These are phyloP conservation scores for Gnomoniopsis smithogilvyi DNA, from an alignment of 2,329 filamentous ascomycete species.

Conservation along the genomic window DNA sequence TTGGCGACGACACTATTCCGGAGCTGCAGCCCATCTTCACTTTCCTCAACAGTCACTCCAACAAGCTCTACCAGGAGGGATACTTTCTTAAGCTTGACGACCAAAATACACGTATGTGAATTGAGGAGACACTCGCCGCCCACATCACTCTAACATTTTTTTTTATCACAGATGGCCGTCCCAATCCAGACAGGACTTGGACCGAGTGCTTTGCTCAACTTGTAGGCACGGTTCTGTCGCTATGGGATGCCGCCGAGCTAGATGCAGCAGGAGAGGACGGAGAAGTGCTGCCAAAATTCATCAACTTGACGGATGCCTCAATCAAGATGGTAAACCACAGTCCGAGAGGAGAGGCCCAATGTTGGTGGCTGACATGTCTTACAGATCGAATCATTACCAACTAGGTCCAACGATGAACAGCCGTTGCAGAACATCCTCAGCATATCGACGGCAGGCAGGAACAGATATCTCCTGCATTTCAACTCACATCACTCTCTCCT, in stretches of 20 bases:
- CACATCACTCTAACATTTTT: conserved; percentile 20
- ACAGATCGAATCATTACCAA: conserved; percentile 85
- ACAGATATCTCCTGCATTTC: conserved; percentile 94
- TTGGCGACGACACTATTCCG: conserved; percentile 79
- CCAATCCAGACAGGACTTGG: conserved; percentile 85
- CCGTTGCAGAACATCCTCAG: conserved; percentile 92
- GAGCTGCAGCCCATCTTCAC: conserved; percentile 94
- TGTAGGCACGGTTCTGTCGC: conserved; percentile 87
- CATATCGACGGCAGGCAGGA: conserved; percentile 91
- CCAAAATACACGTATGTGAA: conserved; percentile 76
- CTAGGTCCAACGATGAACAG: conserved; percentile 71
- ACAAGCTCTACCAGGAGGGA: conserved; percentile 96
- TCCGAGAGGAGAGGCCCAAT: neutral
- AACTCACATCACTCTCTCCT: conserved; percentile 90
- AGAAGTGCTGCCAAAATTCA: conserved; percentile 59
- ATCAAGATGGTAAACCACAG: conserved; percentile 80
- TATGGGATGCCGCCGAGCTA: conserved; percentile 93
- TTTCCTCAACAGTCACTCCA: conserved; percentile 89
- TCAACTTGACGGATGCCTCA: conserved; percentile 95
- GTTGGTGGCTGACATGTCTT: conserved; percentile 19
- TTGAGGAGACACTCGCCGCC: conserved; percentile 10
- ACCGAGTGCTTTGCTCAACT: conserved; percentile 96
- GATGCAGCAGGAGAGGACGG: conserved; percentile 81
- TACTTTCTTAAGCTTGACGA: conserved; percentile 98
- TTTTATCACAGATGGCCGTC: conserved; percentile 67